Evolutionary conservation across 768 basidiomycete species (phyloP).

Genomic region (Russula earlei): DNA sequence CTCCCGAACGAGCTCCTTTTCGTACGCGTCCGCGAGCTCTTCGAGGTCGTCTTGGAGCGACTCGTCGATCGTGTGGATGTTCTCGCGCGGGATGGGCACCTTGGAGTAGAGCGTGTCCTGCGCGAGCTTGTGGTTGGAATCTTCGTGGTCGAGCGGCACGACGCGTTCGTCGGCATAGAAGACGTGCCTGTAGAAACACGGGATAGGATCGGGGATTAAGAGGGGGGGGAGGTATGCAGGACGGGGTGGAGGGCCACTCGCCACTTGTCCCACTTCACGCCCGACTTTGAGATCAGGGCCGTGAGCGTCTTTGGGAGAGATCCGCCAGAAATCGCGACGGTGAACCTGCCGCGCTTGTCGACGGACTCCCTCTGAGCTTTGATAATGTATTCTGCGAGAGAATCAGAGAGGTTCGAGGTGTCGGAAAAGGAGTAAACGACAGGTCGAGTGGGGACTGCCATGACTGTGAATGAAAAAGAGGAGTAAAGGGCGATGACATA

Average conservation of each 20-base stretch:
- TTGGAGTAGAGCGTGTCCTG: constrained; percentile 65
- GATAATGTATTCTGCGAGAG: constrained; percentile 73
- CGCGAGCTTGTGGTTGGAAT: constrained; percentile 86
- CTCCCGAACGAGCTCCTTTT: constrained; percentile 74
- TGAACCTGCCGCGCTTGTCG: constrained; percentile 83
- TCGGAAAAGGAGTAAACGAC: constrained; percentile 64
- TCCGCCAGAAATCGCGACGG: constrained; percentile 89
- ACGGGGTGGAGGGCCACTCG: constrained; percentile 27
- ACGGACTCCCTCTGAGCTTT: constrained; percentile 86
- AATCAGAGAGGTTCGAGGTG: constrained; percentile 42
- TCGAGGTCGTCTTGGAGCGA: constrained; percentile 60
- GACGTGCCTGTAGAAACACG: constrained; percentile 62
- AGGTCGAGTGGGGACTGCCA: constrained; percentile 24
- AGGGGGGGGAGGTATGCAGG: neutral
- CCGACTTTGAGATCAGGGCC: constrained; percentile 52
- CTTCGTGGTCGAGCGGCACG: constrained; percentile 85
- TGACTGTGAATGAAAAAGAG: neutral
- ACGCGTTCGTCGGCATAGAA: constrained; percentile 96
- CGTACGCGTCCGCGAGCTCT: constrained; percentile 73
- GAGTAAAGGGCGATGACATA: neutral
- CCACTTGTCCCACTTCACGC: constrained; percentile 93
- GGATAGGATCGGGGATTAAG: neutral
- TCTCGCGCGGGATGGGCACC: constrained; percentile 62
- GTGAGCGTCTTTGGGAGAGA: constrained; percentile 77
- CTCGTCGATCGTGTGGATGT: constrained; percentile 81